Percentiles rank a stretch among this genome's conserved stretches.
Evolutionary conservation across 495 filamentous ascomycete genomes (phyloP).

Genomic region (Aspergillus panamensis): DNA sequence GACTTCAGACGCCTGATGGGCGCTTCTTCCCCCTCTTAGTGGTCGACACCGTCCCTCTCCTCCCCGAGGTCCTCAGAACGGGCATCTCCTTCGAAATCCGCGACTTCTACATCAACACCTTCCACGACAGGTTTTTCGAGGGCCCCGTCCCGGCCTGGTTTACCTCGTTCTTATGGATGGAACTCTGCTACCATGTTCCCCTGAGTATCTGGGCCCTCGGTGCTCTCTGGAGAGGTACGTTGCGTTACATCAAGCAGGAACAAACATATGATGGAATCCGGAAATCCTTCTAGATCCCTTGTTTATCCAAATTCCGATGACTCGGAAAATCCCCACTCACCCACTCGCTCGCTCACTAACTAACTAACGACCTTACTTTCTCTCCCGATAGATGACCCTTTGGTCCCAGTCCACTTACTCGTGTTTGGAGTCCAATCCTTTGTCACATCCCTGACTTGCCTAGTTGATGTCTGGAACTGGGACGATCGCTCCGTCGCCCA

Average conservation of each 20-base stretch:
- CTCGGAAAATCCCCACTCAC: background rate
- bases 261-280: too few relatives aligned
- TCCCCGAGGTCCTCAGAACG: conserved; percentile 53
- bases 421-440: conserved; percentile 66
- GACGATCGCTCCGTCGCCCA: conserved; percentile 51
- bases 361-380: too few relatives aligned
- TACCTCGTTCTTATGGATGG: conserved; percentile 61
- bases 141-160: conserved; percentile 65
- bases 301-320: background rate
- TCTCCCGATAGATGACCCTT: conserved; percentile 50
- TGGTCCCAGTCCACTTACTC: conserved; percentile 62
- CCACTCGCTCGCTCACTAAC: too few relatives aligned
- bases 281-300: background rate
- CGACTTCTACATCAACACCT: conserved; percentile 61
- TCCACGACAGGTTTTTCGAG: conserved; percentile 74
- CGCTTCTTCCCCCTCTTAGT: conserved; percentile 37
- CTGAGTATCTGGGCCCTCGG: conserved; percentile 61
- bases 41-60: conserved; percentile 63
- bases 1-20: background rate
- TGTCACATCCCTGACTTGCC: conserved; percentile 69
- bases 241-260: background rate
- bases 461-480: conserved; percentile 56
- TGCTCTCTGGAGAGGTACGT: conserved; percentile 50
- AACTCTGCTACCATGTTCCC: conserved; percentile 66
- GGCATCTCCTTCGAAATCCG: conserved; percentile 50